These are phyloP conservation scores for Pichia rugopelliculosa DNA, from an alignment of 805 yeast genomes.

Conservation along the genomic window DNA sequence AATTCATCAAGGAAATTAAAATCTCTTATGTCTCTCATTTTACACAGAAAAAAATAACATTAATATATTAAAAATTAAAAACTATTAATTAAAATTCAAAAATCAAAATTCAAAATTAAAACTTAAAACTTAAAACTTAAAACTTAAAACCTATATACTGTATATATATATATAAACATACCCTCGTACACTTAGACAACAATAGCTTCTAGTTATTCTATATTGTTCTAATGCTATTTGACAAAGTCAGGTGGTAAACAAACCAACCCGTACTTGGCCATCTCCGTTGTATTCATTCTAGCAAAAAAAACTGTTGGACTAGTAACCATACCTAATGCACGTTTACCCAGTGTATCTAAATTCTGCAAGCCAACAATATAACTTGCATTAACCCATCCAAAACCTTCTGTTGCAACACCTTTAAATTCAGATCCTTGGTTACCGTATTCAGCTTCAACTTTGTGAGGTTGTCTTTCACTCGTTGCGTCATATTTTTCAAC, in stretches of 20 bases:
- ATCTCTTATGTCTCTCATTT: no score
- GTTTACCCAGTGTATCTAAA: constrained; percentile 55
- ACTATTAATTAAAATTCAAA: no score
- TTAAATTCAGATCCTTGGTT: constrained; percentile 90
- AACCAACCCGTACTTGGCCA: constrained; percentile 27
- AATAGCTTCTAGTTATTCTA: no score
- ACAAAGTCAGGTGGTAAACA: not conserved
- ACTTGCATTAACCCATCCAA: constrained; percentile 97
- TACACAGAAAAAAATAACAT: no score
- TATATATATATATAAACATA: not conserved
- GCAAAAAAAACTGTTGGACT: constrained; percentile 59
- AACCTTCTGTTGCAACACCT: constrained; percentile 93
- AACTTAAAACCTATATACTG: no score
- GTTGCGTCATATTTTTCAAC: constrained; percentile 94
- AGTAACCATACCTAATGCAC: constrained; percentile 75
- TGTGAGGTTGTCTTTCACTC: constrained; percentile 73
- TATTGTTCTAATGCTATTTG: not conserved
- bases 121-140: not conserved
- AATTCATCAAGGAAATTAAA: no score
- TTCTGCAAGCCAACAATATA: constrained; percentile 65
- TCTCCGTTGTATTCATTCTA: constrained; percentile 38
- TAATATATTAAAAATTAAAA: no score
- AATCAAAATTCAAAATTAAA: no score
- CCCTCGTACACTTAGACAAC: not conserved
- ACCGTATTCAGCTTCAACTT: constrained; percentile 93